These are phyloP conservation scores for Mycena crocata DNA, from an alignment of 768 basidiomycete genomes.

Conservation along the genomic window DNA sequence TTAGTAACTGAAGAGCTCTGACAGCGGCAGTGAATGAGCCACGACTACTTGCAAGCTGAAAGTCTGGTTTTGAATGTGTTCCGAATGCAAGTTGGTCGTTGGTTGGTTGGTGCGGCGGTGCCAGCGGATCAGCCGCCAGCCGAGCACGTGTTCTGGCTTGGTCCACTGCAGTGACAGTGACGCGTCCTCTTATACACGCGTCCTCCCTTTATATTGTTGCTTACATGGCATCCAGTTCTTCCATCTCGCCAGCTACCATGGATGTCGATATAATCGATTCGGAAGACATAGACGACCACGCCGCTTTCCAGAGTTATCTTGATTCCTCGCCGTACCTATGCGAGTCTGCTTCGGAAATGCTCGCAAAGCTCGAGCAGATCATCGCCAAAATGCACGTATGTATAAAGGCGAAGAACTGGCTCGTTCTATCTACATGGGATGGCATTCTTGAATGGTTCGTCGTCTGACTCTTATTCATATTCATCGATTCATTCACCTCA, in stretches of 20 bases:
- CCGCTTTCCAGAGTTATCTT: slow-evolving; percentile 73
- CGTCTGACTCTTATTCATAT: background rate
- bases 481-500: slow-evolving; percentile 4
- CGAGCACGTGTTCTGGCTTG: too few species aligned
- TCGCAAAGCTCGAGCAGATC: slow-evolving; percentile 73
- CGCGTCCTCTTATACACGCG: too few species aligned
- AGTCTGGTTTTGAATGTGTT: too few species aligned
- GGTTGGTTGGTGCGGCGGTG: too few species aligned
- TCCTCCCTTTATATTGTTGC: background rate
- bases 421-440: slow-evolving; percentile 80
- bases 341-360: slow-evolving; percentile 80
- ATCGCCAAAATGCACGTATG: slow-evolving; percentile 76
- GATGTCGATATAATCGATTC: slow-evolving; percentile 51
- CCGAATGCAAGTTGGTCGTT: too few species aligned
- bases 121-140: too few species aligned
- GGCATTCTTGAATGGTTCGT: slow-evolving; percentile 80
- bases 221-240: slow-evolving; percentile 23
- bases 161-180: too few species aligned
- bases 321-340: slow-evolving; percentile 78
- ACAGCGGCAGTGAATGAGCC: too few species aligned
- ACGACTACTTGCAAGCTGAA: too few species aligned
- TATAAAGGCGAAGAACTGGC: slow-evolving; percentile 82
- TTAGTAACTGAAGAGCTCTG: too few species aligned
- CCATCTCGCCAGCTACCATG: slow-evolving; percentile 36
- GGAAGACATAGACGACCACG: slow-evolving; percentile 56